phyloP scores from a whole-genome alignment of 805 yeast species.

The Geotrichum ghanense region DNA sequence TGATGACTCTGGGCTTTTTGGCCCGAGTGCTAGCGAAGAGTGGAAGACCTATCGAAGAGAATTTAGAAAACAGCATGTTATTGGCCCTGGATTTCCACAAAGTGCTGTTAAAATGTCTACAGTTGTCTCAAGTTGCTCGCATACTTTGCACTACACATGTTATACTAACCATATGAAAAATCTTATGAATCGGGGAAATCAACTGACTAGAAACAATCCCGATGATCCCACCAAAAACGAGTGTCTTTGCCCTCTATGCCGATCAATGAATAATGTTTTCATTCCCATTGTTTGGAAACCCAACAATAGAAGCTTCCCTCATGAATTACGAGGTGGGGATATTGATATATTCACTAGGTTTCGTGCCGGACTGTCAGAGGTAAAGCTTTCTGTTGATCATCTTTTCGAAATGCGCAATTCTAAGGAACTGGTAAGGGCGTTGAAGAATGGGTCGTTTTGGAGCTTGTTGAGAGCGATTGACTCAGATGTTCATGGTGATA shows the following conservation, averaged over 20 bases:
- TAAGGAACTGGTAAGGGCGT: background rate
- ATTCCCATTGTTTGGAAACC: conserved; percentile 59
- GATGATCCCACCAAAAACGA: conserved; percentile 62
- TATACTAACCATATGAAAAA: conserved; percentile 50
- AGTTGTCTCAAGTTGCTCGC: conserved; percentile 75
- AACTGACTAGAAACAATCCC: conserved; percentile 73
- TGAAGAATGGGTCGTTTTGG: background rate
- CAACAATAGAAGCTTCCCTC: conserved; percentile 26
- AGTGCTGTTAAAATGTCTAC: conserved; percentile 13
- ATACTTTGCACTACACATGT: conserved; percentile 82
- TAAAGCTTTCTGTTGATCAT: background rate
- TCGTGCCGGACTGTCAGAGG: background rate
- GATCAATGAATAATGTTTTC: conserved; percentile 72
- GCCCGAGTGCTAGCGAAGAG: conserved; percentile 15
- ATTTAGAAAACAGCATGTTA: conserved; percentile 30
- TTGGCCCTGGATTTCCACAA: conserved; percentile 65
- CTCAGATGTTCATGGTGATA: background rate
- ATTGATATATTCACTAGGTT: background rate
- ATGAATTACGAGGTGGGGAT: conserved; percentile 5
- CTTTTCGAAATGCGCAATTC: background rate
- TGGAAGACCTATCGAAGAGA: conserved; percentile 31
- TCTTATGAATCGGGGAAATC: conserved; percentile 46
- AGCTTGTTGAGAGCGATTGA: background rate
- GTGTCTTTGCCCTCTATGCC: conserved; percentile 84
- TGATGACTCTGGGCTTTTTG: background rate